Evolutionary conservation across 2,329 filamentous ascomycete genomes (phyloP).

Genomic region (Cadophora gregata): DNA sequence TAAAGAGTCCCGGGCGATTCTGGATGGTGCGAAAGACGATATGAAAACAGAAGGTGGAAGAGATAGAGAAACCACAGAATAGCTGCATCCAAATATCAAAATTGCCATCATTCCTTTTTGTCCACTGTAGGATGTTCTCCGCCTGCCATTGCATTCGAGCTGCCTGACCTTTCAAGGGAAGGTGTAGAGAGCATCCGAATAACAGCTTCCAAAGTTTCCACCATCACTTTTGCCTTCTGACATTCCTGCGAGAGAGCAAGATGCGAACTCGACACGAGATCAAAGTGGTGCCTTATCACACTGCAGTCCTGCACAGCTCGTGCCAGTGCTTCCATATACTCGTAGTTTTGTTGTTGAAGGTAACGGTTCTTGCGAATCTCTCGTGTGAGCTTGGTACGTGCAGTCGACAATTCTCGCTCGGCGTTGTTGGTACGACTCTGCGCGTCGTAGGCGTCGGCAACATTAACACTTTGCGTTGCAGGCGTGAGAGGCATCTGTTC

Average conservation of each 20-base stretch:
- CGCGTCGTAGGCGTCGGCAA: slow-evolving; percentile 28
- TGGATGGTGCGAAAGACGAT: slow-evolving; percentile 11
- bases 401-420: slow-evolving; percentile 27
- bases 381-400: slow-evolving; percentile 21
- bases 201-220: slow-evolving; percentile 32
- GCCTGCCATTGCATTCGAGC: slow-evolving; percentile 6
- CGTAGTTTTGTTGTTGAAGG: slow-evolving; percentile 23
- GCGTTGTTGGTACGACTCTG: slow-evolving; percentile 24
- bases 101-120: slow-evolving; percentile 10
- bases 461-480: slow-evolving; percentile 25
- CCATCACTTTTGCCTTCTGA: slow-evolving; percentile 25
- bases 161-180: slow-evolving; percentile 7
- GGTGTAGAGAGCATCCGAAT: slow-evolving; percentile 19
- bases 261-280: slow-evolving; percentile 25
- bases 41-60: slow-evolving; percentile 14
- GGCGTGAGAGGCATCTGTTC: slow-evolving; percentile 25
- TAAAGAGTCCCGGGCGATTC: slow-evolving; percentile 8
- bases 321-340: slow-evolving; percentile 25
- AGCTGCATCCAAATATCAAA: slow-evolving; percentile 8
- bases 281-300: slow-evolving; percentile 20
- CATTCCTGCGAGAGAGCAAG: slow-evolving; percentile 23
- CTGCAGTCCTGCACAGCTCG: slow-evolving; percentile 19
- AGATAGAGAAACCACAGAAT: slow-evolving; percentile 15
- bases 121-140: slow-evolving; percentile 8
- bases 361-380: slow-evolving; percentile 25